A percentile compares a stretch with the other conserved stretches of the same genome.
phyloP scores from a whole-genome alignment of 768 basidiomycete genomes.

The Tremella mesenterica region DNA sequence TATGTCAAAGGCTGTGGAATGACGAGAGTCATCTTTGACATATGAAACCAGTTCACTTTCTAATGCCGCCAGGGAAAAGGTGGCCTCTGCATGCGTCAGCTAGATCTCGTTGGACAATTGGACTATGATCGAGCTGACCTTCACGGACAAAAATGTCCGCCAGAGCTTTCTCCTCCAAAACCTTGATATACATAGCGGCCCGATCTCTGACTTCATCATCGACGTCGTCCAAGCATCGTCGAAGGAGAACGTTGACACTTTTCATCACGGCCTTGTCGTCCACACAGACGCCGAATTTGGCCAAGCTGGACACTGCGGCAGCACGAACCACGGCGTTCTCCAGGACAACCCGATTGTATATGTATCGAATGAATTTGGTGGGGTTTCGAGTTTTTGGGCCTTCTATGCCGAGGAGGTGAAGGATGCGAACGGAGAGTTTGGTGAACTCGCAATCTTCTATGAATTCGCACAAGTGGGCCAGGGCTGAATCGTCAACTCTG shows the following conservation, averaged over 20 bases:
- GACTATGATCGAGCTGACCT: constrained; percentile 56
- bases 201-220: constrained; percentile 98
- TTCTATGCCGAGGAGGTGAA: constrained; percentile 89
- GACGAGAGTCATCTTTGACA: constrained; percentile 69
- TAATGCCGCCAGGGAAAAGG: constrained; percentile 79
- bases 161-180: constrained; percentile 67
- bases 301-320: constrained; percentile 86
- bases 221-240: constrained; percentile 88
- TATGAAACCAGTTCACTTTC: constrained; percentile 90
- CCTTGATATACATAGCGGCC: constrained; percentile 84
- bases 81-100: constrained; percentile 60
- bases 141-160: constrained; percentile 85
- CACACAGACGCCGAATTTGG: constrained; percentile 91
- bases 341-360: constrained; percentile 97
- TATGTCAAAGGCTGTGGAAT: constrained; percentile 68
- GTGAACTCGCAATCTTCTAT: constrained; percentile 99
- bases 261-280: constrained; percentile 66
- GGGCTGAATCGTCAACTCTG: constrained; percentile 49
- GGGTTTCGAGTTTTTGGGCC: constrained; percentile 95
- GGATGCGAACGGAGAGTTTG: constrained; percentile 91
- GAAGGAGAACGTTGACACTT: constrained; percentile 79
- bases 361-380: constrained; percentile 96
- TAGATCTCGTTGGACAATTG: not conserved
- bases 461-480: constrained; percentile 97
- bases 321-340: constrained; percentile 97